Percentiles rank a stretch among this genome's conserved stretches.
Conservation (phyloP, 306 rosid genomes). For the Vigna unguiculata region DNA sequence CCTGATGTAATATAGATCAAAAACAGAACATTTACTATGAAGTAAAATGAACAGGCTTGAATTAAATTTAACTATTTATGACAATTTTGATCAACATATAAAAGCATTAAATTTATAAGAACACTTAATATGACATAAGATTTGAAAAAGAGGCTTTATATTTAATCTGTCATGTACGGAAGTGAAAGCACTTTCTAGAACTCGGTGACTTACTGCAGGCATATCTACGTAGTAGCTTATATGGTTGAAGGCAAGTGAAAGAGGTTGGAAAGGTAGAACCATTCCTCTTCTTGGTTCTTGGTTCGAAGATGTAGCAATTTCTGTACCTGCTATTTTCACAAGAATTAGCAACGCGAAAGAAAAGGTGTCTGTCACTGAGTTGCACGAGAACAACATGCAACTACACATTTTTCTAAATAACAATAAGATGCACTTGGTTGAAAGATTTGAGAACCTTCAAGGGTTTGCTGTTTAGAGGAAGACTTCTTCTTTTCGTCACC, state of each 20-base stretch:
- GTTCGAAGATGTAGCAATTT: conserved; percentile 17
- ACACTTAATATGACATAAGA: neutral
- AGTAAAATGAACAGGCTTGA: neutral
- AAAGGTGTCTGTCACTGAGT: neutral
- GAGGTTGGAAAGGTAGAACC: conserved; percentile 74
- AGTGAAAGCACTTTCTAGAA: neutral
- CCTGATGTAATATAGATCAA: conserved; percentile 46
- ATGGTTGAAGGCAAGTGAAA: conserved; percentile 72
- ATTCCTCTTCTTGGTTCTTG: conserved; percentile 54
- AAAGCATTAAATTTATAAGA: neutral
- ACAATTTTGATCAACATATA: neutral
- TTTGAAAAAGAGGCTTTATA: neutral
- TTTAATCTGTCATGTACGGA: neutral
- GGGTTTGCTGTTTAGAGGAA: conserved; percentile 20
- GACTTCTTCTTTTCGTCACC: conserved; percentile 37
- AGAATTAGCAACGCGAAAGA: neutral
- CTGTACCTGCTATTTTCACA: conserved; percentile 6
- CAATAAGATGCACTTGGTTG: conserved; percentile 25
- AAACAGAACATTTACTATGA: neutral
- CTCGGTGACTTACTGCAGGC: conserved; percentile 69
- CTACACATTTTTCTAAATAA: conserved; percentile 7
- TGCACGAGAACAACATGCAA: neutral
- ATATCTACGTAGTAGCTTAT: conserved; percentile 76
- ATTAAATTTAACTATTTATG: neutral
- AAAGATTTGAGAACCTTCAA: conserved; percentile 36